Percentiles rank a stretch among this genome's conserved stretches.
These are phyloP conservation scores for Neofusicoccum laricinum DNA, from an alignment of 2,329 filamentous ascomycete species.

Conservation along the genomic window DNA sequence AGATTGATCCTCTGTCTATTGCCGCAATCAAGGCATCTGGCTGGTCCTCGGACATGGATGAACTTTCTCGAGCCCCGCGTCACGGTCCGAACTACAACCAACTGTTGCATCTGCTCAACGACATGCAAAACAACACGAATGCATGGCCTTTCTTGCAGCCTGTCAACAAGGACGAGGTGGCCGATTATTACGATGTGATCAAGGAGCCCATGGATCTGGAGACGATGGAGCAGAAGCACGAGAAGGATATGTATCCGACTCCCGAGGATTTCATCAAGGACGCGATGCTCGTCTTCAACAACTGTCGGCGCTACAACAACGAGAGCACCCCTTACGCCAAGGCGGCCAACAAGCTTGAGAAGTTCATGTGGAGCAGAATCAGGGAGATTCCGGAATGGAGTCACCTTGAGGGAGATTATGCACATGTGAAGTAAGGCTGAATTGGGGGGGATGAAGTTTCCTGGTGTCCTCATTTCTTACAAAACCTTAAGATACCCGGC, in stretches of 20 bases:
- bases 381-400: constrained; percentile 88
- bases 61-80: constrained; percentile 87
- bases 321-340: constrained; percentile 95
- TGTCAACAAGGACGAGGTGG: constrained; percentile 91
- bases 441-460: no score
- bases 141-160: constrained; percentile 94
- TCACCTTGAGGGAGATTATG: constrained; percentile 30
- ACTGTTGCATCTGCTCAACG: constrained; percentile 86
- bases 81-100: constrained; percentile 97
- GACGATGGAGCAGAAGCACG: constrained; percentile 94
- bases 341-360: constrained; percentile 86
- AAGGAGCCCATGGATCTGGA: constrained; percentile 95
- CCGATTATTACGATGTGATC: constrained; percentile 99
- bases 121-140: constrained; percentile 88
- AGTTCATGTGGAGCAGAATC: constrained; percentile 93
- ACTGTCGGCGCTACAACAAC: constrained; percentile 95
- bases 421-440: constrained; percentile 5
- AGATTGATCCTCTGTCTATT: constrained; percentile 82
- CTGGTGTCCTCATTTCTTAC: background rate
- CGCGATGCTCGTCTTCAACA: constrained; percentile 85
- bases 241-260: constrained; percentile 85
- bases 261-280: constrained; percentile 93
- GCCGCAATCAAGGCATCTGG: constrained; percentile 84
- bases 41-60: constrained; percentile 98
- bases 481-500: constrained; percentile 2